phyloP scores from a whole-genome alignment of 306 rosid species.

The Vachellia collinsii region DNA sequence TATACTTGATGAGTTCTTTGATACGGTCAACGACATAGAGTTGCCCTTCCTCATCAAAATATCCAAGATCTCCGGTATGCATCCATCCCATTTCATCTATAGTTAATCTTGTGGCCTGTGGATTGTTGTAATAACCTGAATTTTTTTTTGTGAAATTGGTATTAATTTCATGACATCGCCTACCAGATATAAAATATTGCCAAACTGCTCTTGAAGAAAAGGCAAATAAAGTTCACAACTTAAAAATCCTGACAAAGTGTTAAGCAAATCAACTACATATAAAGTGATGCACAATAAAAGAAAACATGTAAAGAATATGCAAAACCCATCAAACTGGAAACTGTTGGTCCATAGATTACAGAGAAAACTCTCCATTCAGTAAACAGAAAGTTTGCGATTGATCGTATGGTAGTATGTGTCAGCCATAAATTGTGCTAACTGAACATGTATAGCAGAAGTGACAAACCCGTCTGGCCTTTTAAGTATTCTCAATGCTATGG shows the following conservation, averaged over 20 bases:
- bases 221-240: background rate
- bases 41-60: constrained; percentile 73
- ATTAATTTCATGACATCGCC: constrained; percentile 19
- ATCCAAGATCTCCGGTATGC: constrained; percentile 98
- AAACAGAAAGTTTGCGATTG: background rate
- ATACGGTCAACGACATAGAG: constrained; percentile 91
- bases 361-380: background rate
- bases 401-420: background rate
- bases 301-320: background rate
- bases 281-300: background rate
- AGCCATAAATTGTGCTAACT: background rate
- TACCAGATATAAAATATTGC: background rate
- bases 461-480: background rate
- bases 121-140: constrained; percentile 89
- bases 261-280: background rate
- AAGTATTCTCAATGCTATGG: background rate
- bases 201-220: constrained; percentile 33
- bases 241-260: background rate
- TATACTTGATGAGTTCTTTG: constrained; percentile 92
- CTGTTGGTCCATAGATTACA: background rate
- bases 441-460: constrained; percentile 4
- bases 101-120: constrained; percentile 74
- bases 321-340: constrained; percentile 1
- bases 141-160: background rate
- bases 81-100: constrained; percentile 80